These are phyloP conservation scores for Globisporangium viniferum DNA, from an alignment of 352 stramenopile genomes.

Conservation along the genomic window DNA sequence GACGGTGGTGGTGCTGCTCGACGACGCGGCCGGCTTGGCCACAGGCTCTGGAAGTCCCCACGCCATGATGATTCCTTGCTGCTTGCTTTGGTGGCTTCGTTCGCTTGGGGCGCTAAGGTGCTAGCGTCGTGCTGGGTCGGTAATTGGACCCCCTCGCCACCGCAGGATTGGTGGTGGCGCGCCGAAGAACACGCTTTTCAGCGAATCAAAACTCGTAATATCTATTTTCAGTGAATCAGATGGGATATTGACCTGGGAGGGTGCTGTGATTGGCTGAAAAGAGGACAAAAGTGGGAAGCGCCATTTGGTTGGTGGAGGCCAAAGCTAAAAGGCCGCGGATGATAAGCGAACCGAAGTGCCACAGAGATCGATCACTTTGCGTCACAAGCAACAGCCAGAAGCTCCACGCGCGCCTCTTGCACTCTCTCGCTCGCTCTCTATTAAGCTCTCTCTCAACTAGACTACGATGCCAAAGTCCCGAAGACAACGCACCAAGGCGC, in stretches of 20 bases:
- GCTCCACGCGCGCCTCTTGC: not conserved
- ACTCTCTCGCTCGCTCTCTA: not conserved
- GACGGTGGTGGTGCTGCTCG: constrained; percentile 20
- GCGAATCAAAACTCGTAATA: constrained; percentile 27
- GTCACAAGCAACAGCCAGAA: constrained; percentile 9
- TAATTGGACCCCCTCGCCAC: constrained; percentile 20
- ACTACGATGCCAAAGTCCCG: constrained; percentile 82
- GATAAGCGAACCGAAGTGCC: constrained; percentile 20
- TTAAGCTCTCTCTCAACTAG: not conserved
- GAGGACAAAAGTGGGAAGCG: constrained; percentile 2
- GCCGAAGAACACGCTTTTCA: constrained; percentile 22
- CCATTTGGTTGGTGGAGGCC: constrained; percentile 53
- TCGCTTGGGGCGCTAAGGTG: constrained; percentile 15
- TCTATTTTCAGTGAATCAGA: constrained; percentile 26
- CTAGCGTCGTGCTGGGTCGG: constrained; percentile 15
- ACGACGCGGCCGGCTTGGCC: constrained; percentile 22
- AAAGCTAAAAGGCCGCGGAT: constrained; percentile 14
- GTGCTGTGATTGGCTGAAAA: constrained; percentile 44
- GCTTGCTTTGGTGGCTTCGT: not conserved
- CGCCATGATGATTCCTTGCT: constrained; percentile 29
- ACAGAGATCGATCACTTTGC: constrained; percentile 10
- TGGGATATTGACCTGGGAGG: not conserved
- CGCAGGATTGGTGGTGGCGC: constrained; percentile 42
- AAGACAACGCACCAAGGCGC: constrained; percentile 82
- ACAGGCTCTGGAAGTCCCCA: constrained; percentile 53